Evolutionary conservation across 352 stramenopile genomes (phyloP).

Genomic region (Phytophthora cajani): DNA sequence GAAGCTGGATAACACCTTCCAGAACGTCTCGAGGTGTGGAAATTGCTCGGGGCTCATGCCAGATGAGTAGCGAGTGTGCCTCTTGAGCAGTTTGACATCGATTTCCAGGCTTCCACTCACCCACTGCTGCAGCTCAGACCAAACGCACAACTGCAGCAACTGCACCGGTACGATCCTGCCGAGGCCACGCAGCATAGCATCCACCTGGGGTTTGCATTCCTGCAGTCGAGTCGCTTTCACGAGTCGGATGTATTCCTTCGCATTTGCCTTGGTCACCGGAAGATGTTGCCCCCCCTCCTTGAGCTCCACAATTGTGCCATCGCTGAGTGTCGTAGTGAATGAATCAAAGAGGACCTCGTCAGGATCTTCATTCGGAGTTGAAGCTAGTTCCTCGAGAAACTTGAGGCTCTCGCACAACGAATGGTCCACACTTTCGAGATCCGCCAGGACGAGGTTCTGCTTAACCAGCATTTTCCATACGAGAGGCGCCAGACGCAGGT

Average conservation of each 20-base stretch:
- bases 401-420: conserved; percentile 66
- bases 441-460: conserved; percentile 61
- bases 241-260: conserved; percentile 72
- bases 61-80: conserved; percentile 81
- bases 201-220: conserved; percentile 79
- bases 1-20: conserved; percentile 63
- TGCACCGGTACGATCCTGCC: conserved; percentile 73
- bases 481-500: conserved; percentile 72
- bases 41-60: conserved; percentile 78
- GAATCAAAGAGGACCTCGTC: conserved; percentile 64
- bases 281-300: conserved; percentile 52
- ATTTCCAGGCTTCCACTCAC: conserved; percentile 82
- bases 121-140: conserved; percentile 82
- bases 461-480: conserved; percentile 86
- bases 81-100: conserved; percentile 76
- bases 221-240: conserved; percentile 70
- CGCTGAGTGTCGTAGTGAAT: conserved; percentile 76
- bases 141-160: conserved; percentile 78
- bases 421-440: conserved; percentile 69
- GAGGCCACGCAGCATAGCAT: conserved; percentile 75
- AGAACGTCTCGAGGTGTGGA: conserved; percentile 82
- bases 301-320: conserved; percentile 72
- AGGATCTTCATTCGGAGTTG: conserved; percentile 9
- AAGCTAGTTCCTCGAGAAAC: conserved; percentile 44
- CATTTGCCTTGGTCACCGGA: conserved; percentile 72